Conservation (phyloP, 2,329 filamentous ascomycete species). For the Aspergillus udagawae region DNA sequence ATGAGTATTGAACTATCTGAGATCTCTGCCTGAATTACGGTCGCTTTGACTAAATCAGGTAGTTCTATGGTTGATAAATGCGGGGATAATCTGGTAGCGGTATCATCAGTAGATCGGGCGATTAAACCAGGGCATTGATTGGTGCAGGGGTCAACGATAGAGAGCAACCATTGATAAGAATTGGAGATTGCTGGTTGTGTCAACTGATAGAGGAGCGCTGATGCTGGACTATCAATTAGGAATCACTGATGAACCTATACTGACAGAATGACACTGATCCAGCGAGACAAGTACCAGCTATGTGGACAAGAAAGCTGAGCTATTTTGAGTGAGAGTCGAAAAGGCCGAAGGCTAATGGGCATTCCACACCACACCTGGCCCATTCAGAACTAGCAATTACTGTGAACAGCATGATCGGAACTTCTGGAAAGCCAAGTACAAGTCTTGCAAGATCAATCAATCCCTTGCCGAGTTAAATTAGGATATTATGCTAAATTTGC, state of each 20-base stretch:
- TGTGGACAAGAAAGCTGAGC: not conserved
- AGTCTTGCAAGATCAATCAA: not conserved
- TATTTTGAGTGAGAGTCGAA: not conserved
- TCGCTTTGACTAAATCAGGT: not conserved
- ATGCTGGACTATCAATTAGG: not conserved
- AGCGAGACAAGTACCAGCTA: not conserved
- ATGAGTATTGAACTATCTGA: not conserved
- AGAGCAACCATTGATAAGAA: not conserved
- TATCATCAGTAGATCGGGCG: not conserved
- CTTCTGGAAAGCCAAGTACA: not conserved
- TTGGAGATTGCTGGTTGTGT: not conserved
- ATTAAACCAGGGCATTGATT: not conserved
- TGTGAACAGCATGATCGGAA: not conserved
- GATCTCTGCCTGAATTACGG: not conserved
- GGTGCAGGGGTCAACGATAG: not conserved
- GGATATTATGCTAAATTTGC: conserved; percentile 29
- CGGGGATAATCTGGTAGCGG: conserved; percentile 15
- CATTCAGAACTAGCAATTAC: not conserved
- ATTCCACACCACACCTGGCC: not conserved
- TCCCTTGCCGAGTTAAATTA: conserved; percentile 23
- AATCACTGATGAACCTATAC: not conserved
- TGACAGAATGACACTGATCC: not conserved
- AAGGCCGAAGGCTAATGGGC: not conserved
- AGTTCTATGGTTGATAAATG: conserved; percentile 5
- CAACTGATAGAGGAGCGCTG: not conserved